phyloP scores from a whole-genome alignment of 176 grass and related monocot genomes.

The Neostapfia colusana region DNA sequence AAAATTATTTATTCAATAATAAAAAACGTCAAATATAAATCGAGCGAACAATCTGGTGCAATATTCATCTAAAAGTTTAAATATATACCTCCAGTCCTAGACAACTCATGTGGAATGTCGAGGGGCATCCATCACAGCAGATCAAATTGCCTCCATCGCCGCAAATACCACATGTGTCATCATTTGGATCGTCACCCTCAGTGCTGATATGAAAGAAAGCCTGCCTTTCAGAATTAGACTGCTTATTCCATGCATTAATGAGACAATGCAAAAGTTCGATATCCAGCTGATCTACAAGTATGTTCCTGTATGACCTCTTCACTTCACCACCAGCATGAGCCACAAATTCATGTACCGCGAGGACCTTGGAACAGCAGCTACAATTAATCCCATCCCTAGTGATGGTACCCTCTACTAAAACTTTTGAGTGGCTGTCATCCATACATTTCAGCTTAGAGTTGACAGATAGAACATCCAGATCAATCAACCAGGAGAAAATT shows the following conservation, averaged over 20 bases:
- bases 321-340: slow-evolving; percentile 60
- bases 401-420: slow-evolving; percentile 60
- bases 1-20: background rate
- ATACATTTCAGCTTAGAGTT: slow-evolving; percentile 79
- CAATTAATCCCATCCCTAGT: slow-evolving; percentile 86
- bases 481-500: slow-evolving; percentile 91
- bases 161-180: slow-evolving; percentile 97
- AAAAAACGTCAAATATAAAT: slow-evolving; percentile 27
- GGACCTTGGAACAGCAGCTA: slow-evolving; percentile 66
- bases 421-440: slow-evolving; percentile 59
- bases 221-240: slow-evolving; percentile 66
- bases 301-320: slow-evolving; percentile 50
- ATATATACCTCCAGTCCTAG: slow-evolving; percentile 71
- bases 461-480: slow-evolving; percentile 60
- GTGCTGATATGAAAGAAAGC: slow-evolving; percentile 64
- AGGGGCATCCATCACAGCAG: slow-evolving; percentile 94
- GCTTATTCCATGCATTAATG: slow-evolving; percentile 71
- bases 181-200: slow-evolving; percentile 75
- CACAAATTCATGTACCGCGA: slow-evolving; percentile 70
- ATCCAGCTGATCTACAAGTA: slow-evolving; percentile 60
- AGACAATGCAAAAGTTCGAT: slow-evolving; percentile 72
- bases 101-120: slow-evolving; percentile 92
- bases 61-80: slow-evolving; percentile 13
- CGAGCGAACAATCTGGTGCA: slow-evolving; percentile 10
- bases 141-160: slow-evolving; percentile 92